A percentile compares a stretch with the other conserved stretches of the same genome.
Conservation (phyloP, 1,139 yeast genomes). For the Nakaseomyces uthaithaninus region DNA sequence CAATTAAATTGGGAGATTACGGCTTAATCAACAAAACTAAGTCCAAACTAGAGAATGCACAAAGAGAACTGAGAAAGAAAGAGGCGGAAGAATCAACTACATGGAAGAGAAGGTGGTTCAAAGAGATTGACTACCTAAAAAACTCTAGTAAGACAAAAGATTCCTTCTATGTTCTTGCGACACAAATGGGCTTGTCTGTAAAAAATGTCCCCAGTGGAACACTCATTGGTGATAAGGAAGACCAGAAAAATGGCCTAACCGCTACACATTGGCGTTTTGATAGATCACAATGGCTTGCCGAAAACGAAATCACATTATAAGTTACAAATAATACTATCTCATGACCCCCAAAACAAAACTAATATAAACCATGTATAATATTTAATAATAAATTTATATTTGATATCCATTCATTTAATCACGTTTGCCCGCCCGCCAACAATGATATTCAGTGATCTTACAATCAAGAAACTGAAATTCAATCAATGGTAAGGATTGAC, state of each 20-base stretch:
- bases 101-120: slow-evolving; percentile 83
- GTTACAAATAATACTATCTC: not conserved
- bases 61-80: slow-evolving; percentile 68
- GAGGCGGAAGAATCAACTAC: slow-evolving; percentile 53
- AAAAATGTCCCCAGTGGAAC: slow-evolving; percentile 63
- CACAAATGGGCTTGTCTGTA: slow-evolving; percentile 48
- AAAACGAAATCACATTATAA: slow-evolving; percentile 40
- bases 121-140: slow-evolving; percentile 41
- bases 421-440: not conserved
- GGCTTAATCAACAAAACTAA: slow-evolving; percentile 68
- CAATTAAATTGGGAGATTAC: slow-evolving; percentile 64
- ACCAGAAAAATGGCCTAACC: slow-evolving; percentile 33
- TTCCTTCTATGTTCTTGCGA: slow-evolving; percentile 44
- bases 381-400: not conserved
- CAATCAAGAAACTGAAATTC: not conserved
- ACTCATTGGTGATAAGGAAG: slow-evolving; percentile 42
- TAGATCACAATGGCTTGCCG: slow-evolving; percentile 45
- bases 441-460: not conserved
- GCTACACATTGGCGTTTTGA: slow-evolving; percentile 61
- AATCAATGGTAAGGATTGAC: too few species aligned
- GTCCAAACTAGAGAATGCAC: slow-evolving; percentile 67
- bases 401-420: not conserved
- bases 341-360: not conserved
- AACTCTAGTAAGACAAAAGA: slow-evolving; percentile 36
- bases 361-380: slow-evolving; percentile 2